Evolutionary conservation across 2,329 filamentous ascomycete genomes (phyloP).

Genomic region (Paecilomyces fulvus): DNA sequence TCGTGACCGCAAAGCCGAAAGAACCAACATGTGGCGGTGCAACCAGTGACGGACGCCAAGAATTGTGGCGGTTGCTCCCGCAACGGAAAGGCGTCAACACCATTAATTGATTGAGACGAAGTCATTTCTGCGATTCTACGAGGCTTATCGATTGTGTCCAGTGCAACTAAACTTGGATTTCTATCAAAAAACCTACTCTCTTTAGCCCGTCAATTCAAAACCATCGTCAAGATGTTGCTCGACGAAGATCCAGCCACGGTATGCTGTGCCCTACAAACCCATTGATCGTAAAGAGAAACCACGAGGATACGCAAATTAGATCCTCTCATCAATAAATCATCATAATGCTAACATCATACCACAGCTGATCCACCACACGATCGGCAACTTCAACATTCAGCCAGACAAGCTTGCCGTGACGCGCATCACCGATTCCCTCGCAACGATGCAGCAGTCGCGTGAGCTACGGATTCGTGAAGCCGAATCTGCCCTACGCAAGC

Average conservation of each 20-base stretch:
- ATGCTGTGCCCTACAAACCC: slow-evolving; percentile 26
- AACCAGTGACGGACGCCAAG: slow-evolving; percentile 3
- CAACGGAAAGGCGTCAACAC: slow-evolving; percentile 23
- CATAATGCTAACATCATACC: slow-evolving; percentile 3
- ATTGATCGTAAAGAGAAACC: neutral
- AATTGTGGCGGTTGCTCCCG: slow-evolving; percentile 32
- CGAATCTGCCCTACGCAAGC: slow-evolving; percentile 58
- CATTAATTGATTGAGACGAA: neutral
- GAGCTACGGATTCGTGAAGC: slow-evolving; percentile 65
- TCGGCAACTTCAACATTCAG: slow-evolving; percentile 88
- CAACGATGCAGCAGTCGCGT: slow-evolving; percentile 75
- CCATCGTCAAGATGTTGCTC: slow-evolving; percentile 65
- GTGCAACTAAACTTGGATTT: neutral
- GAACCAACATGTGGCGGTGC: slow-evolving; percentile 26
- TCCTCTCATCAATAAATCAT: neutral
- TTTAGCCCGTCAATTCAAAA: slow-evolving; percentile 5
- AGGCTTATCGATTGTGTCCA: neutral
- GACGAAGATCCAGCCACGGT: slow-evolving; percentile 86
- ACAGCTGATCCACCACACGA: slow-evolving; percentile 83
- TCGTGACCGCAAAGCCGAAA: slow-evolving; percentile 19
- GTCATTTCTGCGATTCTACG: neutral
- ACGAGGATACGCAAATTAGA: neutral
- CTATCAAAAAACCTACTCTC: neutral
- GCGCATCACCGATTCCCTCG: slow-evolving; percentile 75
- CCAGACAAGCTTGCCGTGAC: slow-evolving; percentile 78